Evolutionary conservation across 1,284 basidiomycete genomes (phyloP).

Genomic region (Ustilago sp.): DNA sequence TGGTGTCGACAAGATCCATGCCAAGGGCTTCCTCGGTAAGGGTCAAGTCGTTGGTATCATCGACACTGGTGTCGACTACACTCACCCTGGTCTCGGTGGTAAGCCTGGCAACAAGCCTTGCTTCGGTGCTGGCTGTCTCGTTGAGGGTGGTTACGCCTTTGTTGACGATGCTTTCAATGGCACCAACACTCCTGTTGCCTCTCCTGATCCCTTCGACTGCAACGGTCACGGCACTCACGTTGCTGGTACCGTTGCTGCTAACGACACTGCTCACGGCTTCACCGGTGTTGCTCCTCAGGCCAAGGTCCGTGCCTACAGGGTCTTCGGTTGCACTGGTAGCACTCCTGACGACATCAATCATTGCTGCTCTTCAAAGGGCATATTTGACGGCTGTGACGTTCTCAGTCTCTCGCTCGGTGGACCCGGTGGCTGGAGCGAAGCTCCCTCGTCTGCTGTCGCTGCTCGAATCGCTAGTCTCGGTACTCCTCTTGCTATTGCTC

Average conservation of each 20-base stretch:
- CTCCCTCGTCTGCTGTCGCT: constrained; percentile 43
- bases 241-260: constrained; percentile 76
- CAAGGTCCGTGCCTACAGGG: constrained; percentile 69
- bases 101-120: constrained; percentile 54
- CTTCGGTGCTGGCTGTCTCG: constrained; percentile 54
- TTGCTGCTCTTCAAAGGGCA: constrained; percentile 66
- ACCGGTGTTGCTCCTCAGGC: constrained; percentile 57
- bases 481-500: constrained; percentile 61
- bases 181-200: constrained; percentile 65
- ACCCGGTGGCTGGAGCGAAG: constrained; percentile 47
- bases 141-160: constrained; percentile 53
- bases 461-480: constrained; percentile 44
- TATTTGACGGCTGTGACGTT: constrained; percentile 72
- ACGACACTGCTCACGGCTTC: constrained; percentile 69
- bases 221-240: constrained; percentile 74
- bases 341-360: constrained; percentile 70
- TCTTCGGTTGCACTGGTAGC: constrained; percentile 70
- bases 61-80: constrained; percentile 74
- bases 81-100: constrained; percentile 75
- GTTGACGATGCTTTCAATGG: constrained; percentile 70
- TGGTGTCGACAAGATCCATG: constrained; percentile 73
- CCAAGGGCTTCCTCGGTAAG: constrained; percentile 73
- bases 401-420: constrained; percentile 77
- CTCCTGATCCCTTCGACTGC: constrained; percentile 70
- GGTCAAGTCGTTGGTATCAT: constrained; percentile 75